Base-by-base conservation (phyloP, 805 yeast genomes). In the Candida ascalaphidarum region DNA sequence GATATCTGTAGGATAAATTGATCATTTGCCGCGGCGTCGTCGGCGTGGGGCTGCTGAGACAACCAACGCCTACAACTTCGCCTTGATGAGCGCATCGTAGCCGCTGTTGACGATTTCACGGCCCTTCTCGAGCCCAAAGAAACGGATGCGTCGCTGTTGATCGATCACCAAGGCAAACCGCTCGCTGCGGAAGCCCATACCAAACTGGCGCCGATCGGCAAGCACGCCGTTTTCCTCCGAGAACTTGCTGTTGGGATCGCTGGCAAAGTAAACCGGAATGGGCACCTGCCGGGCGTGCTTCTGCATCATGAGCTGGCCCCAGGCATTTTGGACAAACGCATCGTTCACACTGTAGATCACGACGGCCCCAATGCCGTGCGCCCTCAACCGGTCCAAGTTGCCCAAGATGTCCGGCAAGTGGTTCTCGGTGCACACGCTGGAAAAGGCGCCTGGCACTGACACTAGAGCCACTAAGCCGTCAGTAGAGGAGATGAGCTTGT, bases 381-480 rank as follows among this genome's bases (percentile, higher is more conserved):
- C 46, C 33, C 42, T 44, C 38, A 62, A 47, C 16, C 45, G 30
- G 11, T 36, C 40, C 41, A 58, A 45, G 27, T 33, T 32, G 14
- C 34, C 25, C 36, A 62, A 47, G 37, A 43, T 51, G 12, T 57
- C 61, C 5, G 69, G 69, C 26, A 62, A 49, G 43, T 62, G 69
- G 39, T 54, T 48, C 37, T 58, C 68, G 14, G 67, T 61, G 35
- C 69, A 62, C 3, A 63, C 49, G n/a, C 68, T 66, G 7, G 67
- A 58, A 43, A 60, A 61, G 2, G 65, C 63, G 16, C 64, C 66
- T 6, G 69, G 69, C 17, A 61, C 65, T 8, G 65, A 42, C 13
- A 62, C 61, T 26, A 61, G 38, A 26, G 59, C 41, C 5, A 57
- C 43, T 24, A 48, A 50, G 18, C 8, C 8, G 18, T 6, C 18